These are phyloP conservation scores for Aegilops bicornis DNA, from an alignment of 176 grass and related monocot species.

Conservation along the genomic window DNA sequence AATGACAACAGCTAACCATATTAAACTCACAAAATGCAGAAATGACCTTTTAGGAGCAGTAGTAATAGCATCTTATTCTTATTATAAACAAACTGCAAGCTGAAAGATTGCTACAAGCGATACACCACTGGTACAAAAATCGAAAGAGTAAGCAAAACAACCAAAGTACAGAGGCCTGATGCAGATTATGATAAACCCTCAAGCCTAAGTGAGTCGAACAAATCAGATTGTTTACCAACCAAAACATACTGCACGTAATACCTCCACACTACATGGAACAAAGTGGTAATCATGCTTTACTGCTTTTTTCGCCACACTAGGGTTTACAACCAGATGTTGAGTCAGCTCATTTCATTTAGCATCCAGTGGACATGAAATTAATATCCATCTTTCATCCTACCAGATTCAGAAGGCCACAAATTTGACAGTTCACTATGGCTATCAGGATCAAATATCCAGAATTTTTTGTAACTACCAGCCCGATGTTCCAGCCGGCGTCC, in stretches of 20 bases:
- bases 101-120: background rate
- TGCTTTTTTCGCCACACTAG: background rate
- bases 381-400: background rate
- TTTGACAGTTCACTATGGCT: background rate
- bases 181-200: background rate
- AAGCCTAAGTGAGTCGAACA: background rate
- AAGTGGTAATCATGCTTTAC: background rate
- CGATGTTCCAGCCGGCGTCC: background rate
- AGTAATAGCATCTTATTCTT: background rate
- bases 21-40: constrained; percentile 3
- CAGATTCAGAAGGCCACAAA: background rate
- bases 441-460: background rate
- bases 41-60: background rate
- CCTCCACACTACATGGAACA: background rate
- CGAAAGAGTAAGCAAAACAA: background rate
- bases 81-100: background rate
- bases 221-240: background rate
- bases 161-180: background rate
- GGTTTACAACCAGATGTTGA: background rate
- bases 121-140: background rate
- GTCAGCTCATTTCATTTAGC: background rate
- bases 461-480: background rate
- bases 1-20: background rate
- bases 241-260: background rate
- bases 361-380: background rate